Evolutionary conservation across 2,329 filamentous ascomycete species (phyloP), one percentile per base, ranked within the genome.

Genomic region (Anisogramma anomala): DNA sequence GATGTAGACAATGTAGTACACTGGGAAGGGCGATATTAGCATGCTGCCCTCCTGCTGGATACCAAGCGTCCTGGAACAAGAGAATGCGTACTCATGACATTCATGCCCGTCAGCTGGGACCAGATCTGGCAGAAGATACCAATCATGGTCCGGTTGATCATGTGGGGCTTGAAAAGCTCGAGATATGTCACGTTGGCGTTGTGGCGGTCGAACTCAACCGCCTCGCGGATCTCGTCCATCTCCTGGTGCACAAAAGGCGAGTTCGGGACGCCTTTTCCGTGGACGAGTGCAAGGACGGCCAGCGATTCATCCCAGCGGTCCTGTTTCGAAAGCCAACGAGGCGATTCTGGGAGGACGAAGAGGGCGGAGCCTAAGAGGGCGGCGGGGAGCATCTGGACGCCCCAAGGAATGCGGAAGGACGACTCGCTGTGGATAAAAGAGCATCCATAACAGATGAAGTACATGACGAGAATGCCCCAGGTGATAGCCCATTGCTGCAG

Each of bases 81-180:
- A 5, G 2, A 17, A 34, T 1, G 54, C 62, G 50, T 48, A 74
- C 79, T 46, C 81, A 77, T 80, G 27, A 75, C 79, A 52, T 84
- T 85, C 80, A 84, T 84, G 14, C 82, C 82, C 0, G 79, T 84
- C 35, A 86, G 60, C 55, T 87, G 82, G 9, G 72, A 77, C 82
- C 82, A 83, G 52, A 86, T 79, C 60, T 86, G 82, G 1, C 70
- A 80, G 56, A 82, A 84, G 31, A 85, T 54, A 47, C 79, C 82
- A 48, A 84, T 79, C 49, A 79, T 65, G 7, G 79, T 82, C 22
- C 82, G 73, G 61, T 84, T 81, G 55, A 85, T 67, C 77, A 84
- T 84, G n/a, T 65, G 65, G 1, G 82, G 82, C 50, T 70, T 73
- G 61, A 91, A 72, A 1, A 91, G 70, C 54, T 89, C 82, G 2